A percentile compares a stretch with the other conserved stretches of the same genome.
Conservation (phyloP, 1,284 basidiomycete genomes). For the Cutaneotrichosporon spelunceum region DNA sequence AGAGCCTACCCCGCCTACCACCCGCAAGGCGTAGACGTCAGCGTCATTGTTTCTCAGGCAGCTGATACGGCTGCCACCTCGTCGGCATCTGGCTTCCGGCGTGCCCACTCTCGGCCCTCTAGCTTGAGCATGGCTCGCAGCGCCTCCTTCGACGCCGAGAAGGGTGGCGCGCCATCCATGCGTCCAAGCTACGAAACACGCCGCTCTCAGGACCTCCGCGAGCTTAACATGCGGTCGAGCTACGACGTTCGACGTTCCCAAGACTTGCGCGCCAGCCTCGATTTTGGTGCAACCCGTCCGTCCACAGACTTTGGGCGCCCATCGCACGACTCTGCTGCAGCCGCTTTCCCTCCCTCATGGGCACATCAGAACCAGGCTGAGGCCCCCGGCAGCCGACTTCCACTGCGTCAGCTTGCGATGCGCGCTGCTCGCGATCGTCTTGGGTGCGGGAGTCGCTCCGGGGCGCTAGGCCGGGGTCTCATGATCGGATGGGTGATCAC, state of each 20-base stretch:
- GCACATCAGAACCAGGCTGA: conserved; percentile 8
- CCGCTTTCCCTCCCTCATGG: conserved; percentile 20
- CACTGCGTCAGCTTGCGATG: conserved; percentile 6
- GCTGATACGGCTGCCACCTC: conserved; percentile 1
- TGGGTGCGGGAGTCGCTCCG: conserved; percentile 17
- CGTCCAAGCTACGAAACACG: background rate
- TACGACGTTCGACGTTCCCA: background rate
- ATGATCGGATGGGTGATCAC: conserved; percentile 48
- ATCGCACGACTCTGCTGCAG: background rate
- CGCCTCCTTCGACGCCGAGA: conserved; percentile 10
- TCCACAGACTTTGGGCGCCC: conserved; percentile 1
- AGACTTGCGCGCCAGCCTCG: background rate
- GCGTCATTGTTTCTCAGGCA: conserved; percentile 1
- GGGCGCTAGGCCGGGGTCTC: conserved; percentile 36
- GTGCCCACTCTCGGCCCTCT: conserved; percentile 4
- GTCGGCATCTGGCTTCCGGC: background rate
- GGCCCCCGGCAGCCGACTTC: background rate
- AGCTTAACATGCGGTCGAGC: background rate
- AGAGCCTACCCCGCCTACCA: conserved; percentile 1
- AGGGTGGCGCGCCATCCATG: conserved; percentile 4
- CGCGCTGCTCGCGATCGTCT: conserved; percentile 17
- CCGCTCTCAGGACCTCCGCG: background rate
- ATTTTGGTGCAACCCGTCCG: background rate
- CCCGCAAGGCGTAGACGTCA: conserved; percentile 1
- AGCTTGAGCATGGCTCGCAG: background rate